These are phyloP conservation scores for Sechiopsis laciniata DNA, from an alignment of 306 rosid species.

Conservation along the genomic window DNA sequence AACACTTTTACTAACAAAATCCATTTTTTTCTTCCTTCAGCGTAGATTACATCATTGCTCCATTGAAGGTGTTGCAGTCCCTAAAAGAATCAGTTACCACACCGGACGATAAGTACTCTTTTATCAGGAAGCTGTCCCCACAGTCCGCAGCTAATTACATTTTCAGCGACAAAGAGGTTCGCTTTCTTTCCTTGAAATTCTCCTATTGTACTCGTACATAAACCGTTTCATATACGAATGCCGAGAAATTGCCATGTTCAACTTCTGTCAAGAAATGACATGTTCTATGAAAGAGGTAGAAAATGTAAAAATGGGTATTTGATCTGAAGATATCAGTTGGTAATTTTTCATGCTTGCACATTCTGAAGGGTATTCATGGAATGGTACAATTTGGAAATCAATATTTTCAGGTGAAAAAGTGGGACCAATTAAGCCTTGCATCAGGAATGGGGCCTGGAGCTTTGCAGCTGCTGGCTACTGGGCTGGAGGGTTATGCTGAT, in stretches of 20 bases:
- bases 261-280: not conserved
- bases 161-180: constrained; percentile 77
- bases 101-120: constrained; percentile 79
- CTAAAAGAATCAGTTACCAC: constrained; percentile 71
- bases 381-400: not conserved
- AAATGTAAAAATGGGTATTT: not conserved
- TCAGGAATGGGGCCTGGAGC: constrained; percentile 83
- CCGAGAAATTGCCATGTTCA: not conserved
- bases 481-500: constrained; percentile 71
- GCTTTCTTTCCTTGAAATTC: constrained; percentile 24
- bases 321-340: not conserved
- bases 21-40: constrained; percentile 34
- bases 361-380: not conserved
- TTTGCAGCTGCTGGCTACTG: constrained; percentile 69
- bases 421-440: constrained; percentile 74
- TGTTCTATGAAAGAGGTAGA: constrained; percentile 4
- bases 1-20: constrained; percentile 21
- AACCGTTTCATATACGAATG: constrained; percentile 18
- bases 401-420: constrained; percentile 55
- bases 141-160: constrained; percentile 55
- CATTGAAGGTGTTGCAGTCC: constrained; percentile 84
- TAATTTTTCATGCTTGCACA: not conserved
- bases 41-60: constrained; percentile 94
- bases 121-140: constrained; percentile 77
- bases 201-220: not conserved